Evolutionary conservation across 192 early-diverging fungal genomes (phyloP).

Genomic region (Rhizophlyctis rosea): DNA sequence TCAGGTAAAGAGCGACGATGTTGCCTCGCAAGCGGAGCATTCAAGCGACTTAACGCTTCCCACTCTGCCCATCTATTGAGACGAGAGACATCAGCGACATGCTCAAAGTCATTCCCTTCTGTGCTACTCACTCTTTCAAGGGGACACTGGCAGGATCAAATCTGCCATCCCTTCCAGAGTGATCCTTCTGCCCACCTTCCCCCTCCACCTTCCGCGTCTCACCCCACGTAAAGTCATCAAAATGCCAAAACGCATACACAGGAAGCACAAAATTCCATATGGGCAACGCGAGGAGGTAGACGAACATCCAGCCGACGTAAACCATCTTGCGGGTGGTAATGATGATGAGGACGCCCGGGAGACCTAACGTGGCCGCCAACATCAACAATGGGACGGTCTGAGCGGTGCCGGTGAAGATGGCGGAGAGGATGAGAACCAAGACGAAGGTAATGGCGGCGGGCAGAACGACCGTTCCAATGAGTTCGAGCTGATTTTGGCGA

Average conservation of each 20-base stretch:
- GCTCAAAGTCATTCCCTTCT: background rate
- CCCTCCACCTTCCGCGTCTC: constrained; percentile 51
- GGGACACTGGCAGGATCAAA: constrained; percentile 6
- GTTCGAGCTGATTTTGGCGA: constrained; percentile 50
- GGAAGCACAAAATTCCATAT: constrained; percentile 92
- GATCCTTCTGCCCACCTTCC: constrained; percentile 59
- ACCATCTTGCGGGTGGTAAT: constrained; percentile 82
- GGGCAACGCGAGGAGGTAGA: constrained; percentile 73
- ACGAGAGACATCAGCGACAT: background rate
- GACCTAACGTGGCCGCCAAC: constrained; percentile 71
- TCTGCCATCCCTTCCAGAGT: constrained; percentile 45
- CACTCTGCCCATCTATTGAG: background rate
- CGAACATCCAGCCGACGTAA: constrained; percentile 88
- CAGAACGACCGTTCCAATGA: constrained; percentile 87
- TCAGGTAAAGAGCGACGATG: background rate
- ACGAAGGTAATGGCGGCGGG: constrained; percentile 78
- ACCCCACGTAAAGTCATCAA: constrained; percentile 58
- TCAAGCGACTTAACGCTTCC: background rate
- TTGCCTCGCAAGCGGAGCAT: background rate
- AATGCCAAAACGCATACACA: constrained; percentile 56
- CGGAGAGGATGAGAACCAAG: constrained; percentile 34
- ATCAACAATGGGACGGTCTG: constrained; percentile 68
- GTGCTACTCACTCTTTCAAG: background rate
- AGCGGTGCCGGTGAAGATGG: constrained; percentile 38
- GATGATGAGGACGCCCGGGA: constrained; percentile 86